Base-by-base conservation (phyloP, 1,284 basidiomycete species). In the Melampsora americana region DNA sequence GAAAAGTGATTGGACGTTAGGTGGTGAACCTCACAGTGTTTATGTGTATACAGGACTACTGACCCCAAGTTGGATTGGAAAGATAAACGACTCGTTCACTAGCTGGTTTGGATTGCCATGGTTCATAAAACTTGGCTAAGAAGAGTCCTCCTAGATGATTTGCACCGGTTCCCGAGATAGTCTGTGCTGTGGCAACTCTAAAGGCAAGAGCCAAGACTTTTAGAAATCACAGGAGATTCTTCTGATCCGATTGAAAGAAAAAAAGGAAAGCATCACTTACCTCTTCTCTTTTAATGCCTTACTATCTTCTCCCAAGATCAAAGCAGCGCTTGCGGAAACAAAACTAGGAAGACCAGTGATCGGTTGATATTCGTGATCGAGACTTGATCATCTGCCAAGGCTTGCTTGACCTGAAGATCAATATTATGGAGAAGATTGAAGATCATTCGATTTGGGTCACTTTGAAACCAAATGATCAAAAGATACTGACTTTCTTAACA, bases 101-200 rank as follows among this genome's bases (percentile, higher is more conserved):
- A 69, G 78, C 70, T 2, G 77, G 48, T 68, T 86, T 84, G 61
- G 87, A 88, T 75, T 87, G 86, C 78, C 81, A 82, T 85, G 88
- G 93, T 53, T 85, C 84, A 84, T 95, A 97, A 84, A 93, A 95
- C 72, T 87, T 87, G 77, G 89, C 88, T 77, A 99, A 85, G 86
- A 99, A 98, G 65, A 92, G 85, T 0, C 90, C 93, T 39, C 90
- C 96, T 39, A 97, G 86, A 83, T 96, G 93, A 84, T 97, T 92
- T 67, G 94, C 95, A 77, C 96, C 95, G 0, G 95, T 98, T 46
- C 95, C 92, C 20, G 94, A 96, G 80, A 96, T 91, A 16, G 94
- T 95, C 84, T 97, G 94, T 56, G 92, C 90, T 80, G 89, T 91
- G 71, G 42, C 44, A 42, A 78, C 86, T 20, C 39, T 68, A 60